A percentile compares a stretch with the other conserved stretches of the same genome.
Conservation (phyloP, 2,329 filamentous ascomycete species). For the Fusarium armeniacum region DNA sequence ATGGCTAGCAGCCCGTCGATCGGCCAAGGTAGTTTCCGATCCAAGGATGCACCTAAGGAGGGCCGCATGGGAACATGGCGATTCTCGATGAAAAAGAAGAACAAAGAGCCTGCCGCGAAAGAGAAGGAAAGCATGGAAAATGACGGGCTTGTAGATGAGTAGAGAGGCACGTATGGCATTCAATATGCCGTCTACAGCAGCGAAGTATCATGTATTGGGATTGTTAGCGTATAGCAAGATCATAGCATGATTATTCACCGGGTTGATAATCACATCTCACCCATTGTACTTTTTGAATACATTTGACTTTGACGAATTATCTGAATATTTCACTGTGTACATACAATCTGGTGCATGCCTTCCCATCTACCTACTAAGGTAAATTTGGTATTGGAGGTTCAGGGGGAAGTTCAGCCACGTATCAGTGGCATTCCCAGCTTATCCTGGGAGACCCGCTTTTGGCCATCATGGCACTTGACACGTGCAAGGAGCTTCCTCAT, state of each 20-base stretch:
- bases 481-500: slow-evolving; percentile 46
- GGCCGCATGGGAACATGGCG: slow-evolving; percentile 67
- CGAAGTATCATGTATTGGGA: slow-evolving; percentile 21
- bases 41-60: slow-evolving; percentile 58
- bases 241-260: slow-evolving; percentile 28
- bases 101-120: slow-evolving; percentile 59
- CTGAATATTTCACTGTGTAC: not conserved
- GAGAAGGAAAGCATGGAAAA: slow-evolving; percentile 68
- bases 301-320: not conserved
- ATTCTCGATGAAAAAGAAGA: slow-evolving; percentile 73
- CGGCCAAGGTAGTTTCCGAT: slow-evolving; percentile 64
- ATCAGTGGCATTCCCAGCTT: slow-evolving; percentile 19
- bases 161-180: slow-evolving; percentile 19
- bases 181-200: not conserved
- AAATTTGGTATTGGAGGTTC: slow-evolving; percentile 3
- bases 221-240: slow-evolving; percentile 27
- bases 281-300: slow-evolving; percentile 12
- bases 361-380: not conserved
- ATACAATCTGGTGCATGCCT: not conserved
- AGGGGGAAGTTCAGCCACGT: slow-evolving; percentile 42
- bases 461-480: slow-evolving; percentile 50
- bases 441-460: slow-evolving; percentile 44
- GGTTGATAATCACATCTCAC: slow-evolving; percentile 24
- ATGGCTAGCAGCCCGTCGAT: slow-evolving; percentile 69
- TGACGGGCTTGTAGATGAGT: slow-evolving; percentile 57